Base-by-base conservation (phyloP, 2,329 filamentous ascomycete genomes). In the Colletotrichum coccodes region DNA sequence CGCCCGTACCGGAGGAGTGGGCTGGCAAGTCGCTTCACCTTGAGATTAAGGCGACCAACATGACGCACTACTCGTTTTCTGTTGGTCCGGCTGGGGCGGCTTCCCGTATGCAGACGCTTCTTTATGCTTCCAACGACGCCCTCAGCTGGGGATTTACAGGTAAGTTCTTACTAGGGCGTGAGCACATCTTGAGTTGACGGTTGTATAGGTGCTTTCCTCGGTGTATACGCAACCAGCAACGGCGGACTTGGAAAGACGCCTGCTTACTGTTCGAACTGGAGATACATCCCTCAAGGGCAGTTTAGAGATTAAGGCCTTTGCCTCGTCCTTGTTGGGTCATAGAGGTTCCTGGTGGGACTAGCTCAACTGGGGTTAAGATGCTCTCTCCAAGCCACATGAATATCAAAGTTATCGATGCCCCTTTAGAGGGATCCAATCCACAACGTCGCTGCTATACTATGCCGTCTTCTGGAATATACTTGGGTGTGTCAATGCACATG, bases 221-320 rank as follows among this genome's bases (percentile, higher is more conserved):
- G 86, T 0, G 79, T 83, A 1, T 89, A 87, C 73, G 83, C 82
- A 46, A 88, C 86, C 4, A 85, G 77, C 32, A 88, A 89, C 70
- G 86, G 85, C 0, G 79, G 80, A 2, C 74, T 79, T 12, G 82
- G 79, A 3, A 79, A 72, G 3, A 81, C 81, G 36, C 78, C 81
- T 4, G 84, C 83, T 3, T 87, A 85, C 73, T 76, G 87, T 56
- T 80, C 77, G 6, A 77, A 82, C 23, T 87, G 86, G 85, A 79
- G 75, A 64, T 87, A 87, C 70, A 74, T 70, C 1, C 79, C 79
- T 18, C 73, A 79, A 56, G 80, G 75, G 3, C 78, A 80, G 73
- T 79, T 76, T 66, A 76, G 76, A 64, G 75, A 79, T 61, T 80
- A 52, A 71, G 12, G 28, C 11, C 4, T n/a, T 32, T 21, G 14